These are phyloP conservation scores for Hylodesmum podocarpum DNA, from an alignment of 306 rosid genomes.

Conservation along the genomic window DNA sequence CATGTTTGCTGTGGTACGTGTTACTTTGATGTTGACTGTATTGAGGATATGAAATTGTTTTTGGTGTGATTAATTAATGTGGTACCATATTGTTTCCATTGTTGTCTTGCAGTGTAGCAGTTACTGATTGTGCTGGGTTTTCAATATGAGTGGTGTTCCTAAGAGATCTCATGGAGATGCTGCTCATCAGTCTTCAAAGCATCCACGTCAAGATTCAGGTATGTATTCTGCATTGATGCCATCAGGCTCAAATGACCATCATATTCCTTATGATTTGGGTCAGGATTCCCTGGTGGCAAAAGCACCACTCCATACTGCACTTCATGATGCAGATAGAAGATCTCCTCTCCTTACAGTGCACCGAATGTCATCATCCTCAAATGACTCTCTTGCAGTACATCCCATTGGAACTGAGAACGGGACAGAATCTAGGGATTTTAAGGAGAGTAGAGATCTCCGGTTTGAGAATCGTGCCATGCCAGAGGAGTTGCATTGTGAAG, in stretches of 20 bases:
- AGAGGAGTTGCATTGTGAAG: conserved; percentile 53
- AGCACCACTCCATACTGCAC: conserved; percentile 57
- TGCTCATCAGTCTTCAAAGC: conserved; percentile 70
- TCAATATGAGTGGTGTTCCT: conserved; percentile 73
- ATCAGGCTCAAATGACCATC: conserved; percentile 60
- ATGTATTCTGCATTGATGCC: conserved; percentile 51
- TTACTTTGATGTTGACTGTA: no score
- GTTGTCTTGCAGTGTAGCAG: conserved; percentile 26
- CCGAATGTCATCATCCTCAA: conserved; percentile 50
- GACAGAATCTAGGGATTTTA: conserved; percentile 67
- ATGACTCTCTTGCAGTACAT: conserved; percentile 54
- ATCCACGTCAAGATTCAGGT: conserved; percentile 64
- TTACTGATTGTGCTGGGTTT: conserved; percentile 22
- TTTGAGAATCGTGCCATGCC: conserved; percentile 70
- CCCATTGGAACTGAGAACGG: conserved; percentile 53
- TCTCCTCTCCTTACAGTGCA: conserved; percentile 63
- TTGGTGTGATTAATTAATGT: background rate
- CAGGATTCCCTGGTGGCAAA: conserved; percentile 59
- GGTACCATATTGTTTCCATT: conserved; percentile 5
- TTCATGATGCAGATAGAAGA: conserved; percentile 70
- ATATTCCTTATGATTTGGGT: conserved; percentile 50
- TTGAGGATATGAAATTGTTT: no score
- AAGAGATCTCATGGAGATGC: conserved; percentile 80
- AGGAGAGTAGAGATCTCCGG: conserved; percentile 63
- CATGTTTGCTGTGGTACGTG: no score